Conservation (phyloP, 176 grass and related monocot species). For the Triticum urartu region DNA sequence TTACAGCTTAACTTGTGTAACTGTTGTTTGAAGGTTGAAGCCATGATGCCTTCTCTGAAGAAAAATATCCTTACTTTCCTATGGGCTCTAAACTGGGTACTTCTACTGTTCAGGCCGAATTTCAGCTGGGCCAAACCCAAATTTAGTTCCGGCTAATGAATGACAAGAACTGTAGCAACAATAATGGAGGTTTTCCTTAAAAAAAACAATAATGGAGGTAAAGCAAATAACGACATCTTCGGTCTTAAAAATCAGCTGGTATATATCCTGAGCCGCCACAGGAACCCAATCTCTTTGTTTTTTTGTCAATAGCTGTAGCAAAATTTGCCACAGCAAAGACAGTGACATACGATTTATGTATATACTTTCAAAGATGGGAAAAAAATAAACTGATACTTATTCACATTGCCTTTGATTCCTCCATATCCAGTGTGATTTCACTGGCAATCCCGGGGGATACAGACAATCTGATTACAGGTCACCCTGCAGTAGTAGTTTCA, state of each 20-base stretch:
- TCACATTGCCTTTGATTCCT: not conserved
- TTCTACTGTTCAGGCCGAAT: not conserved
- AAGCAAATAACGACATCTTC: not conserved
- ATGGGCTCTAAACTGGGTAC: not conserved
- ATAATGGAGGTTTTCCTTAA: not conserved
- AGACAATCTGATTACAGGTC: not conserved
- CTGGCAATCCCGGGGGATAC: not conserved
- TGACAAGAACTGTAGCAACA: not conserved
- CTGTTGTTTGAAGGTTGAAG: too few relatives aligned
- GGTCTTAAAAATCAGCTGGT: not conserved
- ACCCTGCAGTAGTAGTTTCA: not conserved
- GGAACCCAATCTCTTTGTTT: not conserved
- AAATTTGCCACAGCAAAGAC: constrained; percentile 24
- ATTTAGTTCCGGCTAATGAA: not conserved
- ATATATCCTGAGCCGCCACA: constrained; percentile 8
- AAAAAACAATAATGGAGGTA: not conserved
- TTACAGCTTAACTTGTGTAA: too few relatives aligned
- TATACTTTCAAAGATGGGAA: not conserved
- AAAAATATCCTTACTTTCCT: not conserved
- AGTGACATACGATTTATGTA: not conserved
- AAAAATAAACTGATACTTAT: not conserved
- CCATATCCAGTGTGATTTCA: not conserved
- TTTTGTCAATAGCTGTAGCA: not conserved
- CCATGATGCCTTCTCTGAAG: too few relatives aligned
- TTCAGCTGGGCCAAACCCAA: not conserved